Evolutionary conservation across 2,329 filamentous ascomycete genomes (phyloP), one percentile per base, ranked within the genome.

Genomic region (Zelopaecilomyces penicillatus): DNA sequence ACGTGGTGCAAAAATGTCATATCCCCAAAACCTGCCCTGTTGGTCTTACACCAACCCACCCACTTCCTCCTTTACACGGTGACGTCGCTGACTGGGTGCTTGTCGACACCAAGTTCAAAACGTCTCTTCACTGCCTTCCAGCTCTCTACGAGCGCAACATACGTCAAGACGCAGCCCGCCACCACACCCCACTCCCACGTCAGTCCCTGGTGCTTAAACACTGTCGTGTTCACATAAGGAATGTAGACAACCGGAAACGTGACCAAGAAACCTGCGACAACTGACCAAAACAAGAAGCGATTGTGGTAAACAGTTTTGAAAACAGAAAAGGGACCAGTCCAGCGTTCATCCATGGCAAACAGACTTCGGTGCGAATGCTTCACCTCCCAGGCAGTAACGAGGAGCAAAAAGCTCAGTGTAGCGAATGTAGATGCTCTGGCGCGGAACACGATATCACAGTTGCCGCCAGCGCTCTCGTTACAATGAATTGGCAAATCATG

Each of bases 121-220:
- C 65, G 58, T 31, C 82, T 66, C 70, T 88, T 88, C 10, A 67
- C 64, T 44, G 75, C 82, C 66, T 87, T 87, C 82, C 83, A 88
- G 1, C 56, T 54, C 65, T 88, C 84, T 3, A 86, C 70, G 6
- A 84, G 73, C 0, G 63, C 63, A 40, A 87, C 67, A 61, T 86
- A 88, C 6, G 76, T 58, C 2, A 74, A 61, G 1, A 82, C 70
- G 31, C 70, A 75, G 12, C 76, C 71, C 38, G 75, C 68, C 1
- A 87, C 82, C 2, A 87, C 69, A 2, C 74, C 81, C 84, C 83
- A 88, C 56, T 87, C 83, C 81, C 82, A 86, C 2, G 67, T 71
- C 45, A 87, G 81, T 1, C 74, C 77, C 37, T 71, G 70, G 58
- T 87, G 83, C 63, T 85, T 82, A 65, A 87, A 87, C 2, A 87